A percentile compares a stretch with the other conserved stretches of the same genome.
phyloP scores from a whole-genome alignment of 2,329 filamentous ascomycete species.

The Tolypocladium inflatum region DNA sequence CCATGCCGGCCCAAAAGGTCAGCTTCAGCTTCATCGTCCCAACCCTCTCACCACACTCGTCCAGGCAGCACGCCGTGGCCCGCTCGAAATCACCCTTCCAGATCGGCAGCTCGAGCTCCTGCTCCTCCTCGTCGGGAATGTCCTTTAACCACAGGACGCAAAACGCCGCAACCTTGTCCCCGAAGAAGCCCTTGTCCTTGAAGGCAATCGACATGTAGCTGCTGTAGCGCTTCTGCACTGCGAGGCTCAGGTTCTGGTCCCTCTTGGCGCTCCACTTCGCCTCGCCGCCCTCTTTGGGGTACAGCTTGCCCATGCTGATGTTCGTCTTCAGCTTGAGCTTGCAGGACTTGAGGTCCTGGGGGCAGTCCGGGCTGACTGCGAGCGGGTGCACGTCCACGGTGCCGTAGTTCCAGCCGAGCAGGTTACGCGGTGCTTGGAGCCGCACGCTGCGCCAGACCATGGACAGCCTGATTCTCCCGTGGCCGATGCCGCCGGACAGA shows the following conservation, averaged over 20 bases:
- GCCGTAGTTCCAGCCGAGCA: slow-evolving; percentile 63
- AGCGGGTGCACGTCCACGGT: slow-evolving; percentile 55
- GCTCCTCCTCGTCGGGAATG: slow-evolving; percentile 57
- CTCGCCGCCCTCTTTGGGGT: slow-evolving; percentile 30
- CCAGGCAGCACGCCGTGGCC: slow-evolving; percentile 36
- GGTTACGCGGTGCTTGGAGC: slow-evolving; percentile 45
- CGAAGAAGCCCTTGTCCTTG: slow-evolving; percentile 28
- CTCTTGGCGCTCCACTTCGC: slow-evolving; percentile 45
- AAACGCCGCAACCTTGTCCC: slow-evolving; percentile 50
- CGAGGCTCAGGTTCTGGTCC: slow-evolving; percentile 32
- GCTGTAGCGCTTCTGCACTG: slow-evolving; percentile 50
- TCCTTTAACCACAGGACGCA: slow-evolving; percentile 60
- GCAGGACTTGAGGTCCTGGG: slow-evolving; percentile 35
- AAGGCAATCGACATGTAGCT: slow-evolving; percentile 48
- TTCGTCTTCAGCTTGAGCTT: slow-evolving; percentile 52
- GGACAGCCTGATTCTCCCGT: slow-evolving; percentile 58
- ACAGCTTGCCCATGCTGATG: slow-evolving; percentile 49
- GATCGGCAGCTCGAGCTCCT: slow-evolving; percentile 47
- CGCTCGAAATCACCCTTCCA: slow-evolving; percentile 49
- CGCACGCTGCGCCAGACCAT: slow-evolving; percentile 65
- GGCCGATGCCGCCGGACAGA: slow-evolving; percentile 62
- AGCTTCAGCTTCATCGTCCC: slow-evolving; percentile 32
- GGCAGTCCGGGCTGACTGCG: slow-evolving; percentile 31
- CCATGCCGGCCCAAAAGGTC: slow-evolving; percentile 26
- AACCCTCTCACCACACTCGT: slow-evolving; percentile 36